Base-by-base conservation (phyloP, 108 stramenopile species). In the Cyclotella distinguenda region DNA sequence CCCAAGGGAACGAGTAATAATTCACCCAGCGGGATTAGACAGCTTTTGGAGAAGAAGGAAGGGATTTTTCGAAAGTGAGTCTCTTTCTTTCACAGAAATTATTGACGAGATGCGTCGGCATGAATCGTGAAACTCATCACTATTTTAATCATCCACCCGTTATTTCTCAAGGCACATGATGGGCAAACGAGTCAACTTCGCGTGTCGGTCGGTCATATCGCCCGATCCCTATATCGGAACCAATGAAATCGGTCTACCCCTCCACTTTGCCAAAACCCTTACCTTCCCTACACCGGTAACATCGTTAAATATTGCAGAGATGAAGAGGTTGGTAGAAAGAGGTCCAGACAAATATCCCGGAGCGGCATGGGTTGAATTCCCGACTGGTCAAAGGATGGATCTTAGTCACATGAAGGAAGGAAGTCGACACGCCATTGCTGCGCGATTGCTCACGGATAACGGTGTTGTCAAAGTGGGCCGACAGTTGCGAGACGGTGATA, bases 171-270 rank as follows among this genome's bases (percentile, higher is more conserved):
- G 85, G 70, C 96, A 99, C 77, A 99, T 99, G 99, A 99, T 99
- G 99, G 99, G 99, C 8, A 99, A 99, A 71, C 97, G 99, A 35
- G 99, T 99, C 56, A 94, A 99, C 79, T 98, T 80, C 66, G 89
- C 95, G 3, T 99, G 98, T 58, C 91, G 99, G 0, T 94, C 92
- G 26, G 97, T 98, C 39, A 97, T 99, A 64, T 95, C 95, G 28
- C 99, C 99, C 10, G 97, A 98, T 52, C 97, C 97, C 23, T 97
- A 96, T 75, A 79, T 98, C 43, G 97, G 98, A 51, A 96, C 95
- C 23, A 94, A 97, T 60, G 98, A 99, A 78, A 95, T 99, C 40
- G 99, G 99, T n/a, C 72, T 99, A 27, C 99, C 99, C 4, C 79
- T 93, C 5, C 67, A 91, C 49, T 99, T 99, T 76, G 99, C 98